Conservation (phyloP, 768 basidiomycete genomes). For the Roridomyces roridus region DNA sequence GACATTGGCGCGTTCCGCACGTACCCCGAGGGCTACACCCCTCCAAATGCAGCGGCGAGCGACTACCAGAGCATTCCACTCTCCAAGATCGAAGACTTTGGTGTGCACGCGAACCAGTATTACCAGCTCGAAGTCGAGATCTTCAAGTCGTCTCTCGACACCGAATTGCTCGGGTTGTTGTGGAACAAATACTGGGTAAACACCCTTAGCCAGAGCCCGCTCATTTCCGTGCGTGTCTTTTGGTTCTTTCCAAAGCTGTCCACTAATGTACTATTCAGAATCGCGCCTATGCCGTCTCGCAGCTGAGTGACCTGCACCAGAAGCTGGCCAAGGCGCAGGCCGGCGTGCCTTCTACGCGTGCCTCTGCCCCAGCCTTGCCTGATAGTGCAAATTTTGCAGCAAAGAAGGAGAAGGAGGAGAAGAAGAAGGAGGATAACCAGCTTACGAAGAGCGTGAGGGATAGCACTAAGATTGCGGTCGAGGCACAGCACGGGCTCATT, state of each 20-base stretch:
- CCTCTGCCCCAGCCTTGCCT: conserved; percentile 58
- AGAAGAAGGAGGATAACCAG: conserved; percentile 89
- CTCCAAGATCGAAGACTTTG: conserved; percentile 98
- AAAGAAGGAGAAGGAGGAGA: conserved; percentile 69
- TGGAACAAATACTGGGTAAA: conserved; percentile 99
- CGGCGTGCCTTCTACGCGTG: conserved; percentile 62
- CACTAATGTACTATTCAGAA: conserved; percentile 61
- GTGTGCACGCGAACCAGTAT: conserved; percentile 96
- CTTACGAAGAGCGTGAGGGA: conserved; percentile 91
- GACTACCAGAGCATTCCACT: conserved; percentile 97
- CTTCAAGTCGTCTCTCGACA: conserved; percentile 92
- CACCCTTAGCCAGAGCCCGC: conserved; percentile 90
- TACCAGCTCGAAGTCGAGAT: conserved; percentile 94
- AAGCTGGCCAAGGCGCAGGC: conserved; percentile 81
- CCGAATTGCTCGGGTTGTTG: conserved; percentile 83
- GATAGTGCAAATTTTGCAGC: conserved; percentile 41
- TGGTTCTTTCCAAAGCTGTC: neutral
- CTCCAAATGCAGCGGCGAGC: conserved; percentile 69
- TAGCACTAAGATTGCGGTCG: conserved; percentile 86
- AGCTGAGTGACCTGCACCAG: conserved; percentile 87
- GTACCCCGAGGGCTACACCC: conserved; percentile 94
- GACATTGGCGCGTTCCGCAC: conserved; percentile 99
- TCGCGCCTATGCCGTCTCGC: conserved; percentile 91
- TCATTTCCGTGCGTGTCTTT: conserved; percentile 76
- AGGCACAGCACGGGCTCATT: conserved; percentile 94